Evolutionary conservation across 208 protist genomes (phyloP).

Genomic region (Tritrichomonas musculus): DNA sequence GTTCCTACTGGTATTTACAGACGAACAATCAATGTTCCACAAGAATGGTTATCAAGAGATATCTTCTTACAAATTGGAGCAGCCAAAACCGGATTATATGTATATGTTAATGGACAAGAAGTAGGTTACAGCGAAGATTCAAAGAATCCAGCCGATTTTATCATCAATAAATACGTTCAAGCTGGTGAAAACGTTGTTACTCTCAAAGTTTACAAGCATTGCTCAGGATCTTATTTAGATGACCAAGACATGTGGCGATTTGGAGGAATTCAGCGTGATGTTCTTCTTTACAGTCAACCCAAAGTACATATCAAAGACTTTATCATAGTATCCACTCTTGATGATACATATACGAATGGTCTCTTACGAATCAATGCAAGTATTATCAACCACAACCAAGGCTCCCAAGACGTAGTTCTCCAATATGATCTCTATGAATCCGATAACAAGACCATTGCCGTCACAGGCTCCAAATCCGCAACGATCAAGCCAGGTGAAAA

Average conservation of each 20-base stretch:
- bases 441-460: no score
- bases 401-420: no score
- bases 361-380: no score
- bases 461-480: no score
- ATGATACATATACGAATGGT: no score
- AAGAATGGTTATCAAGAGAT: slow-evolving; percentile 20
- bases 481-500: no score
- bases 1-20: slow-evolving; percentile 49
- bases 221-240: slow-evolving; percentile 52
- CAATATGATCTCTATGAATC: no score
- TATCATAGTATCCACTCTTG: slow-evolving; percentile 22
- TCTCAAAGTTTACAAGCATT: slow-evolving; percentile 38
- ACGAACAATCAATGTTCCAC: slow-evolving; percentile 31
- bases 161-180: slow-evolving; percentile 24
- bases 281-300: slow-evolving; percentile 43
- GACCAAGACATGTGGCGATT: slow-evolving; percentile 53
- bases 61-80: not conserved
- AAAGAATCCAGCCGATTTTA: not conserved
- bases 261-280: slow-evolving; percentile 45
- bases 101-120: not conserved
- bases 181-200: slow-evolving; percentile 45
- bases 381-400: no score
- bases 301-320: not conserved
- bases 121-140: not conserved
- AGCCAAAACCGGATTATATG: slow-evolving; percentile 32